phyloP scores from a whole-genome alignment of 371 early-diverging fungal genomes.

The Zychaea mexicana region DNA sequence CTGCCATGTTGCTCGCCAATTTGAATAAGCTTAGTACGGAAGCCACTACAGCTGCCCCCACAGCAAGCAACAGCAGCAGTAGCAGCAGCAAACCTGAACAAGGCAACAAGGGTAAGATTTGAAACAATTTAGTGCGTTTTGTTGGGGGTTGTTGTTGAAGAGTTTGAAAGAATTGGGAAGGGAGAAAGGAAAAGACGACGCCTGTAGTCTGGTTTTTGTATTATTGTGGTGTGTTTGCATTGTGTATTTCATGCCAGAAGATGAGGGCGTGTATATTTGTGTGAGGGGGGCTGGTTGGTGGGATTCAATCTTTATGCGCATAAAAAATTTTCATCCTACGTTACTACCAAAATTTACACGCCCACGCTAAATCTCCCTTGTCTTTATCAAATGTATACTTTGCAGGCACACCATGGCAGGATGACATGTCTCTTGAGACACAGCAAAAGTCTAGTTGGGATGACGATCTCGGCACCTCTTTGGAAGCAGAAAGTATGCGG shows the following conservation, averaged over 20 bases:
- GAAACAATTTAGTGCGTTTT: no score
- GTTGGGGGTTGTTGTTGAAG: no score
- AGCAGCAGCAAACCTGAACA: neutral
- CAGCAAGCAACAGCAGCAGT: no score
- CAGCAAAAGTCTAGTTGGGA: slow-evolving; percentile 12
- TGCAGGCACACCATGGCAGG: slow-evolving; percentile 33
- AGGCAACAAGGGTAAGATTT: neutral
- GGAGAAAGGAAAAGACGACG: no score
- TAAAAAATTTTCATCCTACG: slow-evolving; percentile 17
- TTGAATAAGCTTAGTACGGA: slow-evolving; percentile 41
- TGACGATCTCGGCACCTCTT: slow-evolving; percentile 2
- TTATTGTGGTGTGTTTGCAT: no score
- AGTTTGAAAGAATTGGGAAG: no score
- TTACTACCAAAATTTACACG: neutral
- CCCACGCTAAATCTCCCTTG: neutral
- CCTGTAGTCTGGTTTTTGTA: no score
- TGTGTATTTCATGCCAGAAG: no score
- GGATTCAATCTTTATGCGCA: slow-evolving; percentile 34
- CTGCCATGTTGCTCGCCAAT: slow-evolving; percentile 52
- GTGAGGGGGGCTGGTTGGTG: neutral
- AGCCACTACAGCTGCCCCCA: slow-evolving; percentile 5
- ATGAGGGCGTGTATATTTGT: neutral
- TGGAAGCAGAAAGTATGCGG: slow-evolving; percentile 26
- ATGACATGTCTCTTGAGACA: slow-evolving; percentile 44
- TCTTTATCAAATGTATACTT: neutral